Evolutionary conservation across 768 basidiomycete species (phyloP).

Genomic region (Macrolepiota fuliginosa): DNA sequence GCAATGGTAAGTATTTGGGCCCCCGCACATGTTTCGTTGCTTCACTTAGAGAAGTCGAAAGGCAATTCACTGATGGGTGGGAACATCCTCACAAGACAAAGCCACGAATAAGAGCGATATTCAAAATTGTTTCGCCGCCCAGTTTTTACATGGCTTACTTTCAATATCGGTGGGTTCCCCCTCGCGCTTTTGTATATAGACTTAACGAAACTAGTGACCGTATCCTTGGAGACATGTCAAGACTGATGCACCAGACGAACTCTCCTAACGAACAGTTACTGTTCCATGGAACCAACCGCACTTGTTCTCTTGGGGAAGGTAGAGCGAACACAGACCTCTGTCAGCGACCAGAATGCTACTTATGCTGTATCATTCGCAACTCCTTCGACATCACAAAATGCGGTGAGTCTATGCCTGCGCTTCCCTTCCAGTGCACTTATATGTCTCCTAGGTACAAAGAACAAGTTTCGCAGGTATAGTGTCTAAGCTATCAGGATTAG

Average conservation of each 20-base stretch:
- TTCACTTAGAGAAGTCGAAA: constrained; percentile 37
- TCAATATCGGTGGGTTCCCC: constrained; percentile 38
- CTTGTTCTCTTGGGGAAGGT: constrained; percentile 57
- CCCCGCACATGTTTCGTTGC: not conserved
- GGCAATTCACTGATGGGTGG: constrained; percentile 53
- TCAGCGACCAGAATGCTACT: constrained; percentile 42
- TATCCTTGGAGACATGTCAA: constrained; percentile 22
- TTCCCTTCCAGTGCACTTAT: too few species aligned
- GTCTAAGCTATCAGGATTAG: not conserved
- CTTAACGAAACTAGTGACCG: constrained; percentile 23
- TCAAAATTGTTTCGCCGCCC: constrained; percentile 48
- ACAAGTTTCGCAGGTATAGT: constrained; percentile 37
- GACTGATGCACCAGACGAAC: not conserved
- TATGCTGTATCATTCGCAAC: constrained; percentile 55
- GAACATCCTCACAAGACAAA: constrained; percentile 49
- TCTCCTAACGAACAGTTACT: constrained; percentile 50
- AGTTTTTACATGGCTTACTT: constrained; percentile 41
- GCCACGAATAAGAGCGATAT: constrained; percentile 48
- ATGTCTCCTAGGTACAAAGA: constrained; percentile 30
- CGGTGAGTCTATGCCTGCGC: constrained; percentile 32
- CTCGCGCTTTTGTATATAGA: not conserved
- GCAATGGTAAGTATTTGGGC: constrained; percentile 33
- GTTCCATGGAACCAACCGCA: constrained; percentile 67
- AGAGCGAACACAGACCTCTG: constrained; percentile 46
- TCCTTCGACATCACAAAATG: constrained; percentile 62